Conservation (phyloP, 2,329 filamentous ascomycete species). For the Hymenotorrendiella dingleyae region DNA sequence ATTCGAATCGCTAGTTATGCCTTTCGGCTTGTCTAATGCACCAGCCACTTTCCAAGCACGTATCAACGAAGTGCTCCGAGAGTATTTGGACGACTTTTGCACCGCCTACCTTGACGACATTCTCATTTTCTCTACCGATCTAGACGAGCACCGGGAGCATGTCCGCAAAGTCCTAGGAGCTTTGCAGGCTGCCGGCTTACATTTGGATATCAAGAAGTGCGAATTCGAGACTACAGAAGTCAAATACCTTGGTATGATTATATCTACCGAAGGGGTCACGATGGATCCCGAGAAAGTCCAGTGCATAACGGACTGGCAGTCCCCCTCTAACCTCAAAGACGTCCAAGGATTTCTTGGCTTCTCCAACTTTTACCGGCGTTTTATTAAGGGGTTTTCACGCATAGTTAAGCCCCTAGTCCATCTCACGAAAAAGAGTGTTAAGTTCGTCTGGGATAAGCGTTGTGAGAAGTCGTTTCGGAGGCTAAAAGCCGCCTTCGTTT, state of each 20-base stretch:
- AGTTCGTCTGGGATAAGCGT: too few relatives aligned
- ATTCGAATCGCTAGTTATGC: too few relatives aligned
- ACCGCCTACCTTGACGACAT: background rate
- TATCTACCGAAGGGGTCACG: background rate
- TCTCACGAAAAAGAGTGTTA: too few relatives aligned
- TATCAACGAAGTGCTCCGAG: background rate
- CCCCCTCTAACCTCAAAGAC: background rate
- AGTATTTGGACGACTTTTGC: background rate
- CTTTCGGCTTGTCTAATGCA: background rate
- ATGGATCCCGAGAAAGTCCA: slow-evolving; percentile 8
- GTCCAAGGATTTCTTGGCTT: slow-evolving; percentile 8
- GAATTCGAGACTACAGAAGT: background rate
- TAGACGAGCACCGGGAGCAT: too few relatives aligned
- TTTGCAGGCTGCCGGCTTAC: background rate
- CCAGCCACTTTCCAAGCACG: background rate
- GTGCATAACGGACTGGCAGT: background rate
- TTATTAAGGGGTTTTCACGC: too few relatives aligned
- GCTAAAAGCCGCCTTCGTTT: too few relatives aligned
- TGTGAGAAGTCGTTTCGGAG: too few relatives aligned
- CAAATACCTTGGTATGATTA: background rate
- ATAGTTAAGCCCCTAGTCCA: too few relatives aligned
- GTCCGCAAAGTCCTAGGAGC: slow-evolving; percentile 2
- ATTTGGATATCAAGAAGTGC: slow-evolving; percentile 2
- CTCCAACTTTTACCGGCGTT: slow-evolving; percentile 13
- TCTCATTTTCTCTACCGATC: background rate